Conservation (phyloP, 169 alveolate genomes). For the Babesia gibsoni region DNA sequence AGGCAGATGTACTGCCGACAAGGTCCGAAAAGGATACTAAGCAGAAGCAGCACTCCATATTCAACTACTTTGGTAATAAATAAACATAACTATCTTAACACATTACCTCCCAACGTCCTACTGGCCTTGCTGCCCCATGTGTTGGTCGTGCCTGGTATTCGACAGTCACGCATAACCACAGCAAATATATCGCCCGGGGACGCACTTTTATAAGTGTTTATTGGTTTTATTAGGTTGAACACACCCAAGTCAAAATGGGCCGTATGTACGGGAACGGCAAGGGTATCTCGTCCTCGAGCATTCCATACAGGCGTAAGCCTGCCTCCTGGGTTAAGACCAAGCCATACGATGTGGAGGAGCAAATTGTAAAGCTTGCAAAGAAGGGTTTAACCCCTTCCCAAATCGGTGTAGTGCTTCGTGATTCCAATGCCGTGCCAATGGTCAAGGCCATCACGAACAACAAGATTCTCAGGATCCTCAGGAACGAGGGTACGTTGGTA, state of each 20-base stretch:
- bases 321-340: constrained; percentile 97
- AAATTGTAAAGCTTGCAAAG: constrained; percentile 94
- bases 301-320: constrained; percentile 95
- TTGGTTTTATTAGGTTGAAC: neutral
- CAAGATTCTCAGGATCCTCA: constrained; percentile 94
- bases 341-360: constrained; percentile 91
- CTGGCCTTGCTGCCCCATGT: constrained; percentile 20
- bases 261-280: constrained; percentile 90
- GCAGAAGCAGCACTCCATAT: neutral
- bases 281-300: constrained; percentile 91
- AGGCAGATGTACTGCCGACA: neutral
- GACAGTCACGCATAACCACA: too few species aligned
- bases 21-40: neutral
- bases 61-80: neutral
- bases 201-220: neutral
- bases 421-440: constrained; percentile 96
- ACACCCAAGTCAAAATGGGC: constrained; percentile 75
- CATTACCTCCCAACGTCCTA: constrained; percentile 1
- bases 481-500: constrained; percentile 87
- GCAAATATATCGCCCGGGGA: neutral
- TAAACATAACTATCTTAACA: neutral
- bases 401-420: constrained; percentile 98
- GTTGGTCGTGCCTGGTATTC: neutral
- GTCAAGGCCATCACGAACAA: constrained; percentile 94
- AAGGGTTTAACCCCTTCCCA: constrained; percentile 98